Base-by-base conservation (phyloP, 805 yeast species). In the Yarrowia deformans region DNA sequence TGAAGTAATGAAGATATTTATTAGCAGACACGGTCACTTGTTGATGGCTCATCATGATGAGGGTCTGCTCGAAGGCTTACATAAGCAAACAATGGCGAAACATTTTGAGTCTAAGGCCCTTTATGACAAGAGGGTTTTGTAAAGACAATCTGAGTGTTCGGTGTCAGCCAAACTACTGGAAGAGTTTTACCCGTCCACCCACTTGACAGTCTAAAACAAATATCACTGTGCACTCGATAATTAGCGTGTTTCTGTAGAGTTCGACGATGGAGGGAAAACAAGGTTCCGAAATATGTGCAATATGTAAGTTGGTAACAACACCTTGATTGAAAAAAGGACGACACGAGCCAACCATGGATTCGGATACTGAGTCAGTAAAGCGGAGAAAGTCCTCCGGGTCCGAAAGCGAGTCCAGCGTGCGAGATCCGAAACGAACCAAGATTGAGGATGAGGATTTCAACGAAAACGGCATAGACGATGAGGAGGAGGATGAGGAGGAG, bases 391-490 rank as follows among this genome's bases (percentile, higher is more conserved):
- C 66, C 18, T 60, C 66, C 40, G 66, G 66, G 42, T 60, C 66
- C 52, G 66, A 60, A 45, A 60, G 66, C 35, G 66, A 60, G 63
- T 40, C 63, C 4, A 42, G 63, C 35, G 48, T 42, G 48, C 63
- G 63, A 13, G 63, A 56, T 56, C 63, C 63, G 63, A 56, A 56
- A n/a, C 63, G 63, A 12, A 56, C 63, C 37, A 56, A 56, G 37
- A 56, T 56, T 32, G 77, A 74, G 40, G 76, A 76, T 29, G 79
- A 74, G 18, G 79, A 76, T 18, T 75, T 75, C n/a, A 72, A 72
- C 18, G 74, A 68, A 50, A 35, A 63, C 50, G 64, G 49, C 66
- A 69, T 63, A 40, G 72, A 70, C 34, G 71, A 69, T n/a, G 72
- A 71, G 18, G 70, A 67, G 6, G 71, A 50, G 9, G 73, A 70